Evolutionary conservation across 108 stramenopile species (phyloP).

Genomic region (Asterionellopsis glacialis): DNA sequence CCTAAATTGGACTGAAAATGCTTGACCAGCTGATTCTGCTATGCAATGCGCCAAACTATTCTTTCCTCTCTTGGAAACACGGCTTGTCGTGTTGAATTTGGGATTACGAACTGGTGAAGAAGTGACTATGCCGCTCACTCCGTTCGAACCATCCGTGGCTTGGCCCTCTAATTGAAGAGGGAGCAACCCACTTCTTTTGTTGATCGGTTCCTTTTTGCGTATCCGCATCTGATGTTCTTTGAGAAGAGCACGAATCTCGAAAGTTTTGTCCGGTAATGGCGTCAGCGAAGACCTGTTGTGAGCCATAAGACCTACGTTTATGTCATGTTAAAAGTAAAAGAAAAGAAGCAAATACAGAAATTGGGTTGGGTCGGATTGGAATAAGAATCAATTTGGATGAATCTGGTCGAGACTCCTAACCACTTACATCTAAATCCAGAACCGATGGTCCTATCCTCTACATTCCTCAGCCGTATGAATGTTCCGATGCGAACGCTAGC

Average conservation of each 20-base stretch:
- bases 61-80: neutral
- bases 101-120: neutral
- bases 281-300: conserved; percentile 50
- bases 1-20: conserved; percentile 29
- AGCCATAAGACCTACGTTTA: conserved; percentile 33
- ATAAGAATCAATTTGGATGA: too few species aligned
- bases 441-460: conserved; percentile 30
- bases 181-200: conserved; percentile 46
- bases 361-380: too few species aligned
- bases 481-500: conserved; percentile 44
- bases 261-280: conserved; percentile 56
- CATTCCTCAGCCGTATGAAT: conserved; percentile 76
- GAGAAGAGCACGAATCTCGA: conserved; percentile 56
- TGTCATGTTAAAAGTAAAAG: neutral
- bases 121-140: neutral
- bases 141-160: neutral
- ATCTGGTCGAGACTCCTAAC: too few species aligned
- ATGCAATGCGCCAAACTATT: conserved; percentile 25
- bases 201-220: conserved; percentile 32
- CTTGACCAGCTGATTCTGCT: conserved; percentile 12
- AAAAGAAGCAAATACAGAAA: too few species aligned
- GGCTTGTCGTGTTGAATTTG: neutral
- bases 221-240: conserved; percentile 44
- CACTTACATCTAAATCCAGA: conserved; percentile 23
- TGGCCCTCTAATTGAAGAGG: conserved; percentile 18